Base-by-base conservation (phyloP, 768 basidiomycete genomes). In the Amanita rimosa region DNA sequence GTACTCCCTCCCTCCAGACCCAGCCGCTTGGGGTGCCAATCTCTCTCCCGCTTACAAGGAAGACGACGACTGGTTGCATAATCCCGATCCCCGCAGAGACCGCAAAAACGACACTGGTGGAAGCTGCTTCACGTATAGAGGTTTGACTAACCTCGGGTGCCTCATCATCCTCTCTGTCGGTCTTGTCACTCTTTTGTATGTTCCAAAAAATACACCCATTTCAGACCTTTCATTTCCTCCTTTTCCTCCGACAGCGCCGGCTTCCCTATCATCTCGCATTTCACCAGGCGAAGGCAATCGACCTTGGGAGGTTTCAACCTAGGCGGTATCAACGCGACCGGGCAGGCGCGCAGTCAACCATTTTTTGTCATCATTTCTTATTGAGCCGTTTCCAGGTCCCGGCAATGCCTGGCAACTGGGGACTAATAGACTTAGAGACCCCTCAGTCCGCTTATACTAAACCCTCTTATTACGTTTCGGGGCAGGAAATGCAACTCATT, bases 1-100 rank as follows among this genome's bases (percentile, higher is more conserved):
- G 84, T 87, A 77, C 58, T 84, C 83, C 13, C 74, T 87, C 17
- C 78, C 83, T 5, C 76, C 84, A 1, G 84, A 87, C 62, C 85
- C 85, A 3, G 64, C 72, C 11, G 75, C 71, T 0, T 88, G 85
- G 85, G 83, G 83, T 1, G 75, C 82, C 29, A 75, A 83, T 54
- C 64, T 84, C 51, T 78, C 76, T 6, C 72, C 72, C 34, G 71
- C 70, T 52, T 66, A 73, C 46, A 60, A 69, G 3, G 83, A 86
- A 60, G 66, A 75, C 13, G 83, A 86, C 52, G 83, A 86, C 61
- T 73, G 73, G 48, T 72, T 86, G n/a, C 83, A 86, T 59, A 82
- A 83, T 55, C 81, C 83, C 2, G 81, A 84, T 57, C 81, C 82
- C 9, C 71, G 71, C 31, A 71, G 82, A 27, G 81, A 83, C 55